These are phyloP conservation scores for Megacollybia marginata DNA, from an alignment of 768 basidiomycete genomes.

Conservation along the genomic window DNA sequence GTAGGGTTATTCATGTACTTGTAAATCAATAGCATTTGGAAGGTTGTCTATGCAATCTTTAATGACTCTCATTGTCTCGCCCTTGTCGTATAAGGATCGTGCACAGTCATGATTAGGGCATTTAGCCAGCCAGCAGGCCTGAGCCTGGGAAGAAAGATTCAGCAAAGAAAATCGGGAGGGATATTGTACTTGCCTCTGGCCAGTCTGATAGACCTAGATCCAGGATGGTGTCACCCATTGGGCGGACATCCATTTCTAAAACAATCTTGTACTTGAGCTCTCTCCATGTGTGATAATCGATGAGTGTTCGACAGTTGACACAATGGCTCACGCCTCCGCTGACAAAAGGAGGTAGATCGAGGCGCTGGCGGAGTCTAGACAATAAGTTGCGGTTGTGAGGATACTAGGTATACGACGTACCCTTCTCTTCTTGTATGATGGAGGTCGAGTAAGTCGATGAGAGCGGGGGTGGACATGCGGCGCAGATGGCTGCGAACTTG, in stretches of 20 bases:
- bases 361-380: conserved; percentile 32
- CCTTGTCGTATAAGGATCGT: conserved; percentile 49
- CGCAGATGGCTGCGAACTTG: conserved; percentile 36
- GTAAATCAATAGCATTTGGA: conserved; percentile 5
- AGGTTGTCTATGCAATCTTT: conserved; percentile 44
- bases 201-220: conserved; percentile 42
- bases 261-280: conserved; percentile 53
- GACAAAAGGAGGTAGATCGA: conserved; percentile 56
- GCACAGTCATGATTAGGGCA: conserved; percentile 39
- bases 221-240: conserved; percentile 51
- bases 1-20: too few species aligned
- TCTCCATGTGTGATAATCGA: conserved; percentile 58
- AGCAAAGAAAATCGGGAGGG: too few species aligned
- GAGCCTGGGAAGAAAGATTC: conserved; percentile 19
- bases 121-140: conserved; percentile 52
- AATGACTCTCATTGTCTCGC: conserved; percentile 45
- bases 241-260: conserved; percentile 50
- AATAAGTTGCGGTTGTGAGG: neutral
- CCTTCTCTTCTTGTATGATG: conserved; percentile 45
- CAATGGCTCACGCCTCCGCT: conserved; percentile 37
- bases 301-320: conserved; percentile 36
- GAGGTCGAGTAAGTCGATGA: conserved; percentile 47
- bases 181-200: conserved; percentile 24
- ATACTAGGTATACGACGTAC: conserved; percentile 12
- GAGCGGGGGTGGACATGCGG: conserved; percentile 41